These are phyloP conservation scores for Pseudogymnoascus sp. DNA, from an alignment of 2,329 filamentous ascomycete species.

Conservation along the genomic window DNA sequence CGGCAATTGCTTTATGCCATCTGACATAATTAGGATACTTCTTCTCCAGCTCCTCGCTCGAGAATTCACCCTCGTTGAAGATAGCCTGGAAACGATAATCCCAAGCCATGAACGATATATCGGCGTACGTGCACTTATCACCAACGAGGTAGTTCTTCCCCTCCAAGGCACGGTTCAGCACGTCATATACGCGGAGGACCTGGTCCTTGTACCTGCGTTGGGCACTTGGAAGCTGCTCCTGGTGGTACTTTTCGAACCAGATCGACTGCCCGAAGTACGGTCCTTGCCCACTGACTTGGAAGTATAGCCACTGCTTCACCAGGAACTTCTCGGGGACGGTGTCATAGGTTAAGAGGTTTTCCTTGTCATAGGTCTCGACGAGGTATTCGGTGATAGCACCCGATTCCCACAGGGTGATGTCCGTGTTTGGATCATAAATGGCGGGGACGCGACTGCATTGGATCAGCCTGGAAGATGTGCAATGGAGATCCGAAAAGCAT, in stretches of 20 bases:
- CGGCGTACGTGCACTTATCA: conserved; percentile 31
- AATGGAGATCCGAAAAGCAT: background rate
- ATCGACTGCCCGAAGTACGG: conserved; percentile 31
- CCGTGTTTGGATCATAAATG: conserved; percentile 32
- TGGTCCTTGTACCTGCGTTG: conserved; percentile 36
- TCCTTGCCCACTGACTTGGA: conserved; percentile 31
- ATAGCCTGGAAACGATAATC: conserved; percentile 9
- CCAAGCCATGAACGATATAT: conserved; percentile 31
- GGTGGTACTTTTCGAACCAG: conserved; percentile 27
- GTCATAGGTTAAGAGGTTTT: conserved; percentile 28
- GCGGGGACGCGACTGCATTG: conserved; percentile 15
- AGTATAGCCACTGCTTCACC: conserved; percentile 31
- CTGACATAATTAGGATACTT: conserved; percentile 11
- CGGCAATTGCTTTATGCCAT: conserved; percentile 13
- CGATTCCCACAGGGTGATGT: conserved; percentile 36
- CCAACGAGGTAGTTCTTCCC: conserved; percentile 30
- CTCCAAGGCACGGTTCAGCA: conserved; percentile 33
- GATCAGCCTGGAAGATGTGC: background rate
- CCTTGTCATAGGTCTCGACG: conserved; percentile 32
- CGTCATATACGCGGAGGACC: conserved; percentile 33
- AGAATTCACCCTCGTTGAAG: conserved; percentile 3
- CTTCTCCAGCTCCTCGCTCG: conserved; percentile 12
- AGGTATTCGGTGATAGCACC: conserved; percentile 38
- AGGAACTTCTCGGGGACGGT: conserved; percentile 24
- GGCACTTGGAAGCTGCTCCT: conserved; percentile 34